These are phyloP conservation scores for Bruguiera sexangula DNA, from an alignment of 345 rosid genomes.

Conservation along the genomic window DNA sequence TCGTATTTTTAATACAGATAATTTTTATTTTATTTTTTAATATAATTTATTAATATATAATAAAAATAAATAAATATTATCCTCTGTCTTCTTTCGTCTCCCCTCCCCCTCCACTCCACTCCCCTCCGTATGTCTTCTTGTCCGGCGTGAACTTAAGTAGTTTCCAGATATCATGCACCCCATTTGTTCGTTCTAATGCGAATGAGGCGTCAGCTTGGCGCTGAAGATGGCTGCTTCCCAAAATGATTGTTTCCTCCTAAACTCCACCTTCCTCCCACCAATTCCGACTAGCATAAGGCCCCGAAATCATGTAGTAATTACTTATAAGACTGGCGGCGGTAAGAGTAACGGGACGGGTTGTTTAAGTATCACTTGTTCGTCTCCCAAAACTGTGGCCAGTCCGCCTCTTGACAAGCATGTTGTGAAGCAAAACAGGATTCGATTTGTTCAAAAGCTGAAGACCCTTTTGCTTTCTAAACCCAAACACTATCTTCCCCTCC, in stretches of 20 bases:
- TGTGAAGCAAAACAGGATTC: constrained; percentile 58
- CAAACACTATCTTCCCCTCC: constrained; percentile 64
- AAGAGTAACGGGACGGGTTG: constrained; percentile 4
- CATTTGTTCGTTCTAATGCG: too few relatives aligned
- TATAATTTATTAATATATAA: too few relatives aligned
- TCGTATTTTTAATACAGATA: too few relatives aligned
- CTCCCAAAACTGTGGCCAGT: constrained; percentile 61
- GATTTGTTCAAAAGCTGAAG: constrained; percentile 76
- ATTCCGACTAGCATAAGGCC: constrained; percentile 6
- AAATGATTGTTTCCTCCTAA: constrained; percentile 22
- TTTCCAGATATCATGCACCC: too few relatives aligned
- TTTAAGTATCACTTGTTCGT: constrained; percentile 39
- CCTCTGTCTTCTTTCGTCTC: too few relatives aligned
- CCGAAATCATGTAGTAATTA: not conserved
- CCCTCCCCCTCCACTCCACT: too few relatives aligned
- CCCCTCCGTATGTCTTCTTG: accelerated
- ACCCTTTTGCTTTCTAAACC: constrained; percentile 81
- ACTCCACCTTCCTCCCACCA: constrained; percentile 36
- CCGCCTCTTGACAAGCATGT: constrained; percentile 69
- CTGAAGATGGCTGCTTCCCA: constrained; percentile 19
- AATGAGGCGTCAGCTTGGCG: too few relatives aligned
- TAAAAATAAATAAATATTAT: too few relatives aligned
- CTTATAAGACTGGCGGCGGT: constrained; percentile 10
- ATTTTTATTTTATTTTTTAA: too few relatives aligned
- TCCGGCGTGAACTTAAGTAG: accelerated